Base-by-base conservation (phyloP, 768 basidiomycete genomes). In the Lentinula sp. region DNA sequence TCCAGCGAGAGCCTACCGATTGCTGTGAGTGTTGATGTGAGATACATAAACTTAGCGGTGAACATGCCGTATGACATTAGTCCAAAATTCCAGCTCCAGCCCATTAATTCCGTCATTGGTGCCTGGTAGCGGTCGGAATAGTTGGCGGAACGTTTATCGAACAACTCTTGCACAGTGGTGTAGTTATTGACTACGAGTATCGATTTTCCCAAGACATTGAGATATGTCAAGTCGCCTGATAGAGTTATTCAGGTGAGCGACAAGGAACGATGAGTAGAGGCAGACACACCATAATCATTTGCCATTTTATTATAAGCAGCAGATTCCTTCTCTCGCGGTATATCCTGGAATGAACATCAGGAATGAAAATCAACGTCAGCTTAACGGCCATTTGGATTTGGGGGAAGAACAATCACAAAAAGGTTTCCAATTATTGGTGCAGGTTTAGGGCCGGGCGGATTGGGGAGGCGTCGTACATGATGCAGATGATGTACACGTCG, bases 361-460 rank as follows among this genome's bases (percentile, higher is more conserved):
- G 21, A 21, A 21, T 21, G 21, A 21, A 21, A 21, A 21, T 21
- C 21, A 21, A 23, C 23, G 2, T 23, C 23, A 4, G 35, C 4
- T n/a, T 21, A 49, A 16, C 28, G 9, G 5, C 9, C 9, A 35
- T 15, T 10, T 2, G 37, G 32, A 13, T 1, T 16, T 6, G 79
- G 76, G 46, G 84, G 68, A 64, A 84, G 37, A 31, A 6, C 34
- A 51, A 21, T 16, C n/a, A 60, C 78, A 50, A 75, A 70, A 39
- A 86, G 64, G 68, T 85, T 83, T 13, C 84, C 84, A 37, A 85
- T 68, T 34, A 85, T 61, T 31, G 83, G 83, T n/a, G 77, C 70
- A 7, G 77, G 76, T 49, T 68, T 76, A 1, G 85, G 85, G 15
- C 85, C 85, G 34, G 85, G 84, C 10, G 84, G 84, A 11, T 76